Conservation (phyloP, 2,329 filamentous ascomycete species). For the Lasiodiplodia gonubiensis region DNA sequence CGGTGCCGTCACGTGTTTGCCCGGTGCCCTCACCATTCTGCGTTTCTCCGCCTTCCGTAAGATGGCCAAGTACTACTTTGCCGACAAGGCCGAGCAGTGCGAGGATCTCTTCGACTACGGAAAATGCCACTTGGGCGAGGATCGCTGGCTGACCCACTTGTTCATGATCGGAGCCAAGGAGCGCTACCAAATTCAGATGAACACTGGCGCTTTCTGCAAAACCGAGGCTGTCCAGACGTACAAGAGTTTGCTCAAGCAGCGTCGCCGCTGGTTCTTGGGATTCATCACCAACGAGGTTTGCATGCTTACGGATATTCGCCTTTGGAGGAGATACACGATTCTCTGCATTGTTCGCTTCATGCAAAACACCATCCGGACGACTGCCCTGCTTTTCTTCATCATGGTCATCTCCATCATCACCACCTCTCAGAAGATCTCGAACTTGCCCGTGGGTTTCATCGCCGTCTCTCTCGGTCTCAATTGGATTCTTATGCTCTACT, state of each 20-base stretch:
- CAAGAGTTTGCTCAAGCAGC: conserved; percentile 85
- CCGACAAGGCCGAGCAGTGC: conserved; percentile 93
- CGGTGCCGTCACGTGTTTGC: conserved; percentile 91
- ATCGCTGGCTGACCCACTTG: conserved; percentile 94
- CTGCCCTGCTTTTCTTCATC: conserved; percentile 91
- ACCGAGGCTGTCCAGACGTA: conserved; percentile 95
- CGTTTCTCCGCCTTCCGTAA: conserved; percentile 94
- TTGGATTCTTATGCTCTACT: conserved; percentile 95
- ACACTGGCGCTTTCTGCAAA: conserved; percentile 96
- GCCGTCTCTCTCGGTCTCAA: conserved; percentile 90
- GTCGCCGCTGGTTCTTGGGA: conserved; percentile 93
- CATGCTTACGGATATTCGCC: conserved; percentile 92
- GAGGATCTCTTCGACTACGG: conserved; percentile 96
- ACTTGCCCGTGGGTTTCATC: conserved; percentile 92
- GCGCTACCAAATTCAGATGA: conserved; percentile 96
- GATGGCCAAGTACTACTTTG: conserved; percentile 99
- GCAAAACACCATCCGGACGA: conserved; percentile 96
- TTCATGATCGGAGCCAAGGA: conserved; percentile 98
- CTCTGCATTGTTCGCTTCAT: conserved; percentile 87
- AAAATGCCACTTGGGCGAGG: conserved; percentile 93
- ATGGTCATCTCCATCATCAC: conserved; percentile 86
- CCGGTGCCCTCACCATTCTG: conserved; percentile 92
- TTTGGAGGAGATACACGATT: conserved; percentile 90
- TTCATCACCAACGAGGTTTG: conserved; percentile 98
- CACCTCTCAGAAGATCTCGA: conserved; percentile 76